Base-by-base conservation (phyloP, 1,284 basidiomycete species). In the Tilletia indica region DNA sequence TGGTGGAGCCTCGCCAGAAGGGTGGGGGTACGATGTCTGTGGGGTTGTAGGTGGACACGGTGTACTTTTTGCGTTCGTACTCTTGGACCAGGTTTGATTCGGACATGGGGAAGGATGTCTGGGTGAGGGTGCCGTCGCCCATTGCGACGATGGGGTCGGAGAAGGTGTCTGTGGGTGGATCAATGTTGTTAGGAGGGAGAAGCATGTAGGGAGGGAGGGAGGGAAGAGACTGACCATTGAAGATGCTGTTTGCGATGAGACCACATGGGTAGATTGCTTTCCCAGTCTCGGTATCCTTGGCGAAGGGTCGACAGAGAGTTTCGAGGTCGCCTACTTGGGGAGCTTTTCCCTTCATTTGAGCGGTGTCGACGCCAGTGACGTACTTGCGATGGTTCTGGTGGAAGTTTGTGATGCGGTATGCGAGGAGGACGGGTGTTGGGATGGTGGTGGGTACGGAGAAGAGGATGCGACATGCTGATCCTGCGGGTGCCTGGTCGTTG, bases 321-420 rank as follows among this genome's bases (percentile, higher is more conserved):
- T 75, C 63, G 51, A 83, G 85, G 72, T 86, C 84, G 34, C 86
- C 85, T 58, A 71, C 58, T 2, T 86, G 84, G 51, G 90, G 89
- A 67, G 85, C 86, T 69, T 92, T 87, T 71, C 95, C 96, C 79
- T 90, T 89, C 67, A 99, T 88, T 85, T 99, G 97, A 77, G 91
- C 87, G 6, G 91, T 87, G 82, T 95, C 89, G 70, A 94, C 86
- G 83, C 93, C 96, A 87, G 95, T 93, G 73, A 99, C 95, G 84
- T 99, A 99, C 81, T 97, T 90, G 64, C 97, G 90, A 85, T 99
- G 97, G 85, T 99, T 99, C 88, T 99, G 97, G 86, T 91, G 99
- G 87, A 84, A 86, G 80, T 86, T 86, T 14, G 85, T 86, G 51
- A 86, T 79, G 86, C 94, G 93, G 89, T 99, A 99, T 87, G 99